These are phyloP conservation scores for Bacidia gigantensis DNA, from an alignment of 495 filamentous ascomycete genomes.

Conservation along the genomic window DNA sequence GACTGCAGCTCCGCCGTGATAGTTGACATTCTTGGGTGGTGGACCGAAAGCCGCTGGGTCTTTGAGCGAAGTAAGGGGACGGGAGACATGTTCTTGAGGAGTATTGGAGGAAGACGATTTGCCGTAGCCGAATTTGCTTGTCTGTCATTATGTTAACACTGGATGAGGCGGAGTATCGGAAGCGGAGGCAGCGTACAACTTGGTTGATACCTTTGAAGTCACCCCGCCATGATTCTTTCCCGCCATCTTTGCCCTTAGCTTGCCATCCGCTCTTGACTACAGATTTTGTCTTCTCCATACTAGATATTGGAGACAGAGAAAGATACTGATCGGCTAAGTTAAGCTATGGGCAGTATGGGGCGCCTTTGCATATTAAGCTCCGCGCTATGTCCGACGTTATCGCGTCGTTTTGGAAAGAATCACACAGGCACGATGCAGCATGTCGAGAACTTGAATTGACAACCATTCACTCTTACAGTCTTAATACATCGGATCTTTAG, in stretches of 20 bases:
- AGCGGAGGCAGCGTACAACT: conserved; percentile 30
- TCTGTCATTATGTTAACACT: too few relatives aligned
- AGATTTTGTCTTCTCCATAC: conserved; percentile 39
- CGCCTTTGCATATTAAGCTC: too few relatives aligned
- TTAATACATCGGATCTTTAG: too few relatives aligned
- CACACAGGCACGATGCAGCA: too few relatives aligned
- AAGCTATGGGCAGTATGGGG: too few relatives aligned
- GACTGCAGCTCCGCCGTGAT: conserved; percentile 35
- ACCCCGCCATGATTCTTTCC: conserved; percentile 42
- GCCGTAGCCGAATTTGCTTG: conserved; percentile 30
- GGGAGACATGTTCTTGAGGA: conserved; percentile 37
- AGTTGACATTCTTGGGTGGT: conserved; percentile 59
- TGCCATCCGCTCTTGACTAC: conserved; percentile 46
- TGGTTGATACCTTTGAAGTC: conserved; percentile 48
- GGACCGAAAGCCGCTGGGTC: conserved; percentile 78
- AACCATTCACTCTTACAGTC: too few relatives aligned
- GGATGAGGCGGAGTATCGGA: too few relatives aligned
- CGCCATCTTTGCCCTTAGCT: conserved; percentile 40
- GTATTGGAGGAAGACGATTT: conserved; percentile 27
- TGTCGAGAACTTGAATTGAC: too few relatives aligned
- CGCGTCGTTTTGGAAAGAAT: too few relatives aligned
- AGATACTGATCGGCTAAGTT: too few relatives aligned
- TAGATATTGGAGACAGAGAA: too few relatives aligned
- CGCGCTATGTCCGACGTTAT: too few relatives aligned
- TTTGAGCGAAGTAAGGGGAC: conserved; percentile 61